A percentile compares a stretch with the other conserved stretches of the same genome.
These are phyloP conservation scores for Cryptosporidium canis DNA, from an alignment of 169 alveolate genomes.

Conservation along the genomic window DNA sequence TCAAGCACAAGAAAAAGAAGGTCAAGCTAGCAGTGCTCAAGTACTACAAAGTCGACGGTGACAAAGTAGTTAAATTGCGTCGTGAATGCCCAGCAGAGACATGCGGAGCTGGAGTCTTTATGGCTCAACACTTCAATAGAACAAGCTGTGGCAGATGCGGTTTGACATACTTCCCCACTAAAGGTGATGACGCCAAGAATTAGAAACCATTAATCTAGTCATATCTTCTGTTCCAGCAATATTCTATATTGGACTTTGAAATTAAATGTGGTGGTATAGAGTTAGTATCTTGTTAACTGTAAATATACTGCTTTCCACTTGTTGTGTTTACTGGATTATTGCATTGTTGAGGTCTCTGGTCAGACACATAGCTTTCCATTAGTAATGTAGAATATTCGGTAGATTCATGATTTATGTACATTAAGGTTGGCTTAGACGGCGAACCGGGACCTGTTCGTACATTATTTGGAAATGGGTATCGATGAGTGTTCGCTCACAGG, in stretches of 20 bases:
- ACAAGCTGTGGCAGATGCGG: conserved; percentile 98
- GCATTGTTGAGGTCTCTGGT: neutral
- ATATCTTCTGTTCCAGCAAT: neutral
- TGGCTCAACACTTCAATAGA: conserved; percentile 98
- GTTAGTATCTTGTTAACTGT: conserved; percentile 27
- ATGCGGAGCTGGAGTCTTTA: conserved; percentile 97
- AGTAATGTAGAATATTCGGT: neutral
- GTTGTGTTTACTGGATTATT: neutral
- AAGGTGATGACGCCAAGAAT: conserved; percentile 51
- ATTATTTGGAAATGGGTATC: no score
- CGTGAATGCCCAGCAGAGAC: conserved; percentile 93
- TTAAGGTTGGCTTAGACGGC: no score
- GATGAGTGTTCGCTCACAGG: no score
- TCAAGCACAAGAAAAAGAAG: conserved; percentile 97
- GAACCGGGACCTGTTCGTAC: no score
- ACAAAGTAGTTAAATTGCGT: conserved; percentile 92
- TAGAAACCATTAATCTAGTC: neutral
- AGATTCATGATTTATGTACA: no score
- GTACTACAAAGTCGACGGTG: conserved; percentile 95
- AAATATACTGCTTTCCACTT: neutral
- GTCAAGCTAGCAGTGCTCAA: conserved; percentile 95
- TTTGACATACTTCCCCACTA: conserved; percentile 84
- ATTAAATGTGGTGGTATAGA: conserved; percentile 13
- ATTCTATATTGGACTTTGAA: neutral
- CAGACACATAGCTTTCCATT: neutral